Conservation (phyloP, 805 yeast genomes). For the Myxozyma melibiosi region DNA sequence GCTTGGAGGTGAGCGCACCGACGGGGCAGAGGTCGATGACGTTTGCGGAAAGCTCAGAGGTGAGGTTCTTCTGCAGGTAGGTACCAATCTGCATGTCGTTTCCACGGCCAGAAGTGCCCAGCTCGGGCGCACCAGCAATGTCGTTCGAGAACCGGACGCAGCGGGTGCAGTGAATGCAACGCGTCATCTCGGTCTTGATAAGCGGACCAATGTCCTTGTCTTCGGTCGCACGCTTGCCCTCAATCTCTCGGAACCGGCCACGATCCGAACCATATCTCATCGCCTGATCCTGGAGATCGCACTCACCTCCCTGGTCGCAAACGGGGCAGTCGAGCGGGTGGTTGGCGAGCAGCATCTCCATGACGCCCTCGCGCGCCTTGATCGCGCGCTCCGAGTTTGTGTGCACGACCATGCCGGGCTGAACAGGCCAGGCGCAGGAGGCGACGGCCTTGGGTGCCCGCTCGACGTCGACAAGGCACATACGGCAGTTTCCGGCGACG, state of each 20-base stretch:
- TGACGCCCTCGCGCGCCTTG: conserved; percentile 86
- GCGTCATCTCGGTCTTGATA: conserved; percentile 86
- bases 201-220: conserved; percentile 89
- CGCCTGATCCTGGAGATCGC: conserved; percentile 88
- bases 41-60: conserved; percentile 84
- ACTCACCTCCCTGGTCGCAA: conserved; percentile 94
- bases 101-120: conserved; percentile 88
- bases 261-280: conserved; percentile 79
- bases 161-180: conserved; percentile 90
- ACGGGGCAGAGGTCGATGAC: conserved; percentile 88
- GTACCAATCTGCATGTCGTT: conserved; percentile 92
- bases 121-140: conserved; percentile 90
- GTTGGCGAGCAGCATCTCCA: conserved; percentile 83
- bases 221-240: conserved; percentile 87
- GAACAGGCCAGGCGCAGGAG: conserved; percentile 91
- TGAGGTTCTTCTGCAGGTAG: conserved; percentile 79
- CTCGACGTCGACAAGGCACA: conserved; percentile 89
- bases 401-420: conserved; percentile 82
- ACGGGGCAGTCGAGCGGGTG: conserved; percentile 93
- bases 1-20: conserved; percentile 87
- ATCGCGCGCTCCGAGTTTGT: conserved; percentile 77
- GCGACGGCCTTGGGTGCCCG: conserved; percentile 88
- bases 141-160: conserved; percentile 89
- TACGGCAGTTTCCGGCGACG: conserved; percentile 89
- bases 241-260: conserved; percentile 78